A percentile compares a stretch with the other conserved stretches of the same genome.
phyloP scores from a whole-genome alignment of 495 filamentous ascomycete genomes.

The Penicillium parvum region DNA sequence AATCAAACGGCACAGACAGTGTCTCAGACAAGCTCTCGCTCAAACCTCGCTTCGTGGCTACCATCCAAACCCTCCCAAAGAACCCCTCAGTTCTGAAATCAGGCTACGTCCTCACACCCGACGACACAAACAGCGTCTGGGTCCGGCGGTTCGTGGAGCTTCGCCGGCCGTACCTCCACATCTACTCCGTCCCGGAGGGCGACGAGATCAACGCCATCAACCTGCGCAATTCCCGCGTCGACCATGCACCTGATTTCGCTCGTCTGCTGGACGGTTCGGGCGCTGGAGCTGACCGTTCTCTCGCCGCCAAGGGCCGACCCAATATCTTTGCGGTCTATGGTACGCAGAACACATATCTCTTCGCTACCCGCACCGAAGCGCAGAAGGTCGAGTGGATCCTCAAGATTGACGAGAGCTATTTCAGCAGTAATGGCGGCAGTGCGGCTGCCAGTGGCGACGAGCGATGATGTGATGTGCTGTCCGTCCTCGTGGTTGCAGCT shows the following conservation, averaged over 20 bases:
- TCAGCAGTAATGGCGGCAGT: constrained; percentile 37
- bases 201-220: constrained; percentile 89
- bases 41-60: constrained; percentile 59
- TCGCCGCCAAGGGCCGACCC: constrained; percentile 50
- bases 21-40: constrained; percentile 28
- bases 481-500: constrained; percentile 9
- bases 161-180: constrained; percentile 84
- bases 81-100: constrained; percentile 72
- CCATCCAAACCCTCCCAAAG: constrained; percentile 66
- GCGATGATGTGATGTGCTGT: constrained; percentile 2
- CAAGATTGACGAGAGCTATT: constrained; percentile 63
- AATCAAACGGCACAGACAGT: constrained; percentile 23
- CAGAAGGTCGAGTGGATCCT: constrained; percentile 96
- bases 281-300: constrained; percentile 23
- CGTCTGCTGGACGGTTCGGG: constrained; percentile 58
- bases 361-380: constrained; percentile 77
- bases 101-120: constrained; percentile 77
- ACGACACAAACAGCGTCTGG: constrained; percentile 70
- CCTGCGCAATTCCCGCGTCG: constrained; percentile 76
- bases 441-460: constrained; percentile 23
- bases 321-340: constrained; percentile 93
- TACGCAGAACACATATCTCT: constrained; percentile 88
- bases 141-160: constrained; percentile 89
- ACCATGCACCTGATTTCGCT: constrained; percentile 81
- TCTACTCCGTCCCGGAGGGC: constrained; percentile 77